Evolutionary conservation across 2,329 filamentous ascomycete species (phyloP), one percentile per base, ranked within the genome.

Genomic region (Triangularia verruculosa): DNA sequence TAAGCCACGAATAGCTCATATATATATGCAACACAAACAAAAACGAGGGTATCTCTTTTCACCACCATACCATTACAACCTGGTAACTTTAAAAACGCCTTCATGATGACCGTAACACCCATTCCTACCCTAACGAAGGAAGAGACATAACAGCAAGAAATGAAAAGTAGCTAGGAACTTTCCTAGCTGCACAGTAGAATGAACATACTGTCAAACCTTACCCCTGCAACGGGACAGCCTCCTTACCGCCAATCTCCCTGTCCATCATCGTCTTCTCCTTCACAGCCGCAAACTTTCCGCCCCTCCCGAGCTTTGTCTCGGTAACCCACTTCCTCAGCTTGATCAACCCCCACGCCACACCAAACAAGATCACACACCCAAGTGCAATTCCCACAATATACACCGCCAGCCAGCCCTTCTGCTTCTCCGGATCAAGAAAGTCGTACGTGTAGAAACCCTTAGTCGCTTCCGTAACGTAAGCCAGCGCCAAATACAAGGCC

Each of bases 401-500:
- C 1, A 79, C 89, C 0, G 86, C 84, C 3, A 93, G 86, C 6
- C 80, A 77, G 0, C 80, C 83, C 15, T 82, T 81, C 57, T 83
- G 75, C 17, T 74, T 72, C 15, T 57, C 62, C 1, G 86, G 82
- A 73, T 96, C 82, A n/a, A 96, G 83, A 77, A 96, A 96, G 63
- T 71, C 74, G 77, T 96, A 96, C 0, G 89, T 83, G 74, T 93
- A 96, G 73, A 89, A 91, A 2, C 85, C 85, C 74, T 92, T 81
- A 0, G 87, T 88, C 4, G 85, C 85, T 65, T 84, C 76, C 0
- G 90, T 93, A 22, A 95, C 70, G 75, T 91, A 96, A 1, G 91
- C 91, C 15, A 96, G 78, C 0, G 79, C 84, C 11, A 93, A 82
- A 74, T 96, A 96, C 3, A 88, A 77, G 0, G 85, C 85, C 51